Base-by-base conservation (phyloP, 2,329 filamentous ascomycete genomes). In the Neospermospora avenae region DNA sequence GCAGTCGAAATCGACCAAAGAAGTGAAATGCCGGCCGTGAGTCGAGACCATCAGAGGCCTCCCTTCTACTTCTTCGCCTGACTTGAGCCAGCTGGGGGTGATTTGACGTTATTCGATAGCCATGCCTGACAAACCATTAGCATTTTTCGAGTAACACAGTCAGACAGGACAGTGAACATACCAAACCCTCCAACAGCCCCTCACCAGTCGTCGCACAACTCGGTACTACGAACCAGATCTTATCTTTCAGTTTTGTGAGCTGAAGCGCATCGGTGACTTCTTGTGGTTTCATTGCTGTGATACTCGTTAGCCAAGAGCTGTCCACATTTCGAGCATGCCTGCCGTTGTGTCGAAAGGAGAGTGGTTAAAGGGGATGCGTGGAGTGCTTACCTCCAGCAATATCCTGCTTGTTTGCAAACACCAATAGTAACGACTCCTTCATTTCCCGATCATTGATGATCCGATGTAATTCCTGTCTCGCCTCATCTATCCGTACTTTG, bases 351-450 rank as follows among this genome's bases (percentile, higher is more conserved):
- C 5, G 28, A 31, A 31, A 31, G 28, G 28, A 31, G 28, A 31
- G 28, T 10, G 28, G 28, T 6, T 5, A 31, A 6, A 31, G 28
- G 10, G 28, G 10, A 34, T 20, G 16, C 11, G 11, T 16, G 52
- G 54, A 55, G 34, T 20, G 34, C 81, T 59, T 77, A 90, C 91
- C 86, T 73, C 91, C 90, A 61, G 84, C 81, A 69, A 98, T 81
- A 85, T 99, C 95, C 79, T 98, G 95, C 85, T 99, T 99, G 82
- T 99, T 99, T 73, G 95, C 95, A 76, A 99, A 98, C 44, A 99
- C 93, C 63, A 98, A 80, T 69, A 99, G 80, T 70, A 98, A 81
- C 63, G 92, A 93, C 74, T 98, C 93, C 79, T 95, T 93, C 86
- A 98, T 93, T 82, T 99, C 95, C 66, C 93, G 88, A 76, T 98